A percentile compares a stretch with the other conserved stretches of the same genome.
phyloP scores from a whole-genome alignment of 805 yeast genomes.

The Nakazawaea ambrosiae region DNA sequence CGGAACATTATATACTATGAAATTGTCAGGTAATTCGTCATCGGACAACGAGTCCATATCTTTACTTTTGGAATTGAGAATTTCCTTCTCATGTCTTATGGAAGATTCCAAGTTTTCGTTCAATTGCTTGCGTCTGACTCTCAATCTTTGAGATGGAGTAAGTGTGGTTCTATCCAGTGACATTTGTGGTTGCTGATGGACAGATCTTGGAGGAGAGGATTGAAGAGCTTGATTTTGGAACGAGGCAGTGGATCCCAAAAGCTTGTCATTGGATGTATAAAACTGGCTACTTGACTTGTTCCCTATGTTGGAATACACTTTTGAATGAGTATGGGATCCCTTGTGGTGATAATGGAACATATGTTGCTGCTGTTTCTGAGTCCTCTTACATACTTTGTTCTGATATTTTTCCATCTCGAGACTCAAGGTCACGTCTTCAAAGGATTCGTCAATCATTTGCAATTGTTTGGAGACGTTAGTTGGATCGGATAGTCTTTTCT shows the following conservation, averaged over 20 bases:
- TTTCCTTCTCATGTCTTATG: conserved; percentile 9
- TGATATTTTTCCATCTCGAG: background rate
- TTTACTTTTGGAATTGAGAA: conserved; percentile 11
- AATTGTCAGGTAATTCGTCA: conserved; percentile 45
- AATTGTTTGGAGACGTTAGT: conserved; percentile 8
- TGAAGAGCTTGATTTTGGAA: no score
- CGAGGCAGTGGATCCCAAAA: background rate
- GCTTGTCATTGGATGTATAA: background rate
- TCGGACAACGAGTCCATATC: conserved; percentile 36
- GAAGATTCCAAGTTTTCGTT: conserved; percentile 4
- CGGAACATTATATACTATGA: conserved; percentile 58
- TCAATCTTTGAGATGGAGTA: conserved; percentile 22
- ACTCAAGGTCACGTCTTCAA: conserved; percentile 24
- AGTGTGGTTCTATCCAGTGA: no score
- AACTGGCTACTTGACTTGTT: background rate
- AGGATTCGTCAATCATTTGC: conserved; percentile 26
- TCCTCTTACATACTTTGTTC: background rate
- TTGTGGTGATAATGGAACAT: background rate
- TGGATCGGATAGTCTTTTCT: no score
- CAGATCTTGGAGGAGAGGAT: background rate
- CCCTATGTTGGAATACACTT: background rate
- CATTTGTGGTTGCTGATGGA: background rate
- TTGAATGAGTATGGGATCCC: background rate
- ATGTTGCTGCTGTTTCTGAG: conserved; percentile 2
- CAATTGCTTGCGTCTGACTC: conserved; percentile 18